Conservation (phyloP, 2,329 filamentous ascomycete genomes). For the Alternaria sp. region DNA sequence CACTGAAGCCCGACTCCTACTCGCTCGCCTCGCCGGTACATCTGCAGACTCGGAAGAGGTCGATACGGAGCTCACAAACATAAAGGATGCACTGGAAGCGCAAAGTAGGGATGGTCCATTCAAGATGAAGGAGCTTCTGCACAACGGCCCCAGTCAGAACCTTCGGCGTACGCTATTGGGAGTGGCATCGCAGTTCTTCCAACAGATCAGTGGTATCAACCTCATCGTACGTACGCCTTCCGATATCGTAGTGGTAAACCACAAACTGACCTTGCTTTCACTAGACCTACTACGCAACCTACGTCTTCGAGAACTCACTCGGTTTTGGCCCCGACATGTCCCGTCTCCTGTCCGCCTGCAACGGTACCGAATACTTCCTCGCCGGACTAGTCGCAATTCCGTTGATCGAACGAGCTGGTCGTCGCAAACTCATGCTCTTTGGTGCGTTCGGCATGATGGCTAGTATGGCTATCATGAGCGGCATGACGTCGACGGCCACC, state of each 20-base stretch:
- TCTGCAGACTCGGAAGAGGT: slow-evolving; percentile 30
- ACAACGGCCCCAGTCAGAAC: slow-evolving; percentile 54
- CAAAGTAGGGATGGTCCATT: slow-evolving; percentile 44
- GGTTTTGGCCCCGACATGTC: slow-evolving; percentile 51
- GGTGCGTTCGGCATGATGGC: slow-evolving; percentile 32
- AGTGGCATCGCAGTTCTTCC: slow-evolving; percentile 56
- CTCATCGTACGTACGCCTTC: slow-evolving; percentile 14
- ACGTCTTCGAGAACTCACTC: slow-evolving; percentile 55
- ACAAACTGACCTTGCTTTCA: not conserved
- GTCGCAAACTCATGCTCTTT: slow-evolving; percentile 39
- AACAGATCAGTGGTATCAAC: slow-evolving; percentile 46
- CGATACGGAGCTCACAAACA: slow-evolving; percentile 41
- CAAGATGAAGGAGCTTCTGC: slow-evolving; percentile 44
- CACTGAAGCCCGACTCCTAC: slow-evolving; percentile 38
- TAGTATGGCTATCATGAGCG: slow-evolving; percentile 57
- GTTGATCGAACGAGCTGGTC: slow-evolving; percentile 47
- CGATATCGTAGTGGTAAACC: not conserved
- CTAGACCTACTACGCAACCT: slow-evolving; percentile 34
- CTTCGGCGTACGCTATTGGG: slow-evolving; percentile 51
- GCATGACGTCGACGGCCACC: slow-evolving; percentile 8
- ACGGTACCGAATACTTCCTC: slow-evolving; percentile 53
- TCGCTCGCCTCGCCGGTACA: slow-evolving; percentile 15
- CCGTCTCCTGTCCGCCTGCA: slow-evolving; percentile 46
- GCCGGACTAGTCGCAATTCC: slow-evolving; percentile 48
- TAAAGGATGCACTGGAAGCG: slow-evolving; percentile 51